Evolutionary conservation across 768 basidiomycete genomes (phyloP).

Genomic region (Leucocoprinus birnbaumii): DNA sequence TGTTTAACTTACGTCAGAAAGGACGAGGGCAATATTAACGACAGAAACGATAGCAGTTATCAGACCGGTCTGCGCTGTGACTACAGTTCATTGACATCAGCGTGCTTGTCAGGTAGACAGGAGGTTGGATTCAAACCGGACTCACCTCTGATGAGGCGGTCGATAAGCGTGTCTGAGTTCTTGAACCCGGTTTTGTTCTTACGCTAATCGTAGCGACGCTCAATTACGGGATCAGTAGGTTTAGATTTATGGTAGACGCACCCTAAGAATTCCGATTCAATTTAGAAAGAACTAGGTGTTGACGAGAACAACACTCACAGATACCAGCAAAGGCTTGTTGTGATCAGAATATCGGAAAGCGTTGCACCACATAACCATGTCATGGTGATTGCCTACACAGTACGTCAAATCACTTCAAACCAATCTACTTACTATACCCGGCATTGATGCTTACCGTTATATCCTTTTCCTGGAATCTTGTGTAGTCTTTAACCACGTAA

Average conservation of each 20-base stretch:
- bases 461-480: conserved; percentile 20
- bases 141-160: conserved; percentile 40
- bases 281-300: too few relatives aligned
- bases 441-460: too few relatives aligned
- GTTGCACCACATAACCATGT: conserved; percentile 41
- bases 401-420: too few relatives aligned
- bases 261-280: neutral
- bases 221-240: too few relatives aligned
- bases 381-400: too few relatives aligned
- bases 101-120: too few relatives aligned
- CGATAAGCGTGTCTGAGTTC: conserved; percentile 36
- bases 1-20: conserved; percentile 19
- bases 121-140: too few relatives aligned
- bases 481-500: conserved; percentile 23
- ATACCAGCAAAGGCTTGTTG: conserved; percentile 37
- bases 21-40: conserved; percentile 28
- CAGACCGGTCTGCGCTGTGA: conserved; percentile 34
- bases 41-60: conserved; percentile 31
- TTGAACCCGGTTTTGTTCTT: conserved; percentile 39
- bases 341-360: conserved; percentile 39
- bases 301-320: conserved; percentile 27
- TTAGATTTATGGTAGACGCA: neutral
- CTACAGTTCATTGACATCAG: conserved; percentile 18
- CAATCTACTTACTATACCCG: too few relatives aligned
- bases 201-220: conserved; percentile 22